phyloP scores from a whole-genome alignment of 345 rosid genomes.

The Heritiera fomes region DNA sequence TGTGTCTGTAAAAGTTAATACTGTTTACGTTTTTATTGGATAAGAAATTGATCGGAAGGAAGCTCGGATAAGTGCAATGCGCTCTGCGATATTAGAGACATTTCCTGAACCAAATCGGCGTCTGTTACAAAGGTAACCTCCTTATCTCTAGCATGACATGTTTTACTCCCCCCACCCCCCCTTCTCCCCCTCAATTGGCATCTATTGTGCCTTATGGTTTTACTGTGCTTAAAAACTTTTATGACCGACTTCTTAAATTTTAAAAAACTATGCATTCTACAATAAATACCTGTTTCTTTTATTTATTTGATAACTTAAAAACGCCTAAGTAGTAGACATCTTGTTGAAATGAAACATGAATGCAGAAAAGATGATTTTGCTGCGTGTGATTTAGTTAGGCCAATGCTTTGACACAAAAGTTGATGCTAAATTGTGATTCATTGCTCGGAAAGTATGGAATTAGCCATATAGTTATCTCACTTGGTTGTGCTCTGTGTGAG shows the following conservation, averaged over 20 bases:
- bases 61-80: conserved; percentile 76
- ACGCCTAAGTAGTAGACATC: not conserved
- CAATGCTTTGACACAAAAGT: not conserved
- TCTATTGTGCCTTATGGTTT: not conserved
- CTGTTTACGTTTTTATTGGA: conserved; percentile 21
- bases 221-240: not conserved
- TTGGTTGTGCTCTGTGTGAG: not conserved
- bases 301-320: not conserved
- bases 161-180: not conserved
- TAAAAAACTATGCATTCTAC: not conserved
- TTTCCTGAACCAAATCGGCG: conserved; percentile 99
- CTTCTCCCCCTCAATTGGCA: too few species aligned
- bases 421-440: conserved; percentile 10
- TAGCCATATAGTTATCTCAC: not conserved
- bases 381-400: not conserved
- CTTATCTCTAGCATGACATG: not conserved
- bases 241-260: not conserved
- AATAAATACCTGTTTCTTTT: not conserved
- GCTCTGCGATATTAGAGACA: conserved; percentile 82
- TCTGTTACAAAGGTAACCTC: conserved; percentile 73
- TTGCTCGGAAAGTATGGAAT: not conserved
- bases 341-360: not conserved
- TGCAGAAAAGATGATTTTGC: conserved; percentile 6
- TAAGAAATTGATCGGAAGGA: conserved; percentile 92
- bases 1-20: conserved; percentile 14